Conservation (phyloP, 2,329 filamentous ascomycete species). For the Septoria petroselini region DNA sequence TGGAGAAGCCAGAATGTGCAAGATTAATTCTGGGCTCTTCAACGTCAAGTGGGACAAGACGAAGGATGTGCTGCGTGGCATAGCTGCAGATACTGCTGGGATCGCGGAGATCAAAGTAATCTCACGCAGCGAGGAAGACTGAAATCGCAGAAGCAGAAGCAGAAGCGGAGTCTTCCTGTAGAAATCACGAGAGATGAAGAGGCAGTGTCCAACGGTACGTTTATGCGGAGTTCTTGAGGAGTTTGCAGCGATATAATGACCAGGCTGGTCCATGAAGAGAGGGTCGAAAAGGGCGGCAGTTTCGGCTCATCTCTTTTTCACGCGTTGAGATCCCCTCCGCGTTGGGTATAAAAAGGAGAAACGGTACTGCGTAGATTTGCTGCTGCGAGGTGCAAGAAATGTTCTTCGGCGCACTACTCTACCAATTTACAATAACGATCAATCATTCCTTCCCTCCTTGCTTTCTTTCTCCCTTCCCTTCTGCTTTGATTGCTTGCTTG, state of each 20-base stretch:
- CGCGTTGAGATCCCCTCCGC: too few species aligned
- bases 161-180: too few species aligned
- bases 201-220: not conserved
- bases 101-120: constrained; percentile 27
- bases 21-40: constrained; percentile 57
- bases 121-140: constrained; percentile 17
- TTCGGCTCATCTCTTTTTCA: too few species aligned
- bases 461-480: too few species aligned
- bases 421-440: constrained; percentile 1
- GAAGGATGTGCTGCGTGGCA: constrained; percentile 42
- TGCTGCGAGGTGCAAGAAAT: too few species aligned
- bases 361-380: not conserved
- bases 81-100: constrained; percentile 32
- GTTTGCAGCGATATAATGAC: too few species aligned
- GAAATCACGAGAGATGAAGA: too few species aligned
- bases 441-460: not conserved
- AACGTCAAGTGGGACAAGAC: constrained; percentile 54
- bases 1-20: constrained; percentile 28
- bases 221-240: too few species aligned
- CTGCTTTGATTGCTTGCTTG: too few species aligned
- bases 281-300: too few species aligned
- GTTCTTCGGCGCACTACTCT: too few species aligned
- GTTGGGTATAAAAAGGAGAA: not conserved
- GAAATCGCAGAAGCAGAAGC: not conserved
- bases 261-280: too few species aligned